phyloP scores from a whole-genome alignment of 768 basidiomycete genomes.

The Pisolithus albus region DNA sequence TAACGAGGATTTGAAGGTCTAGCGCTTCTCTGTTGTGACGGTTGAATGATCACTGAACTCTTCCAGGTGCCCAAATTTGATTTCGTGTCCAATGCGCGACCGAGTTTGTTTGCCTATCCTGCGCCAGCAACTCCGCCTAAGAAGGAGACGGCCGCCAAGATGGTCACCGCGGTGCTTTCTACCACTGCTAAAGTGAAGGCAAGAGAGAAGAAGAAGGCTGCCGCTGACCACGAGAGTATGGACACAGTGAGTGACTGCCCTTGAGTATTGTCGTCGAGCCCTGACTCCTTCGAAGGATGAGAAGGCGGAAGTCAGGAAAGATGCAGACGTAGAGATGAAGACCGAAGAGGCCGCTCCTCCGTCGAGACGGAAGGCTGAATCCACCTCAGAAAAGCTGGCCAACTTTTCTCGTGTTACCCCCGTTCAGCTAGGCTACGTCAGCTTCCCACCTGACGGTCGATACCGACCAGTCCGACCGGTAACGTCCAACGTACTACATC shows the following conservation, averaged over 20 bases:
- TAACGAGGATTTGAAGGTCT: conserved; percentile 76
- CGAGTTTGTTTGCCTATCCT: conserved; percentile 91
- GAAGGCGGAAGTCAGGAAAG: conserved; percentile 46
- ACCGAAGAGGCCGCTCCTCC: conserved; percentile 52
- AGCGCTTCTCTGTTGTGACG: conserved; percentile 9
- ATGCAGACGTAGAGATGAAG: conserved; percentile 76
- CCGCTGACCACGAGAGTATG: conserved; percentile 73
- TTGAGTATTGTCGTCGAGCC: neutral
- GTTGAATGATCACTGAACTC: neutral
- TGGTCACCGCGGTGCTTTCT: conserved; percentile 90
- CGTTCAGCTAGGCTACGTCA: conserved; percentile 76
- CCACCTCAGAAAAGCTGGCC: conserved; percentile 62
- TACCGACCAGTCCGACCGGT: conserved; percentile 89
- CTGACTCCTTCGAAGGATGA: conserved; percentile 41
- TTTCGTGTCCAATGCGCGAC: conserved; percentile 82
- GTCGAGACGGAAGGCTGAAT: conserved; percentile 63
- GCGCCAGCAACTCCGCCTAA: conserved; percentile 79
- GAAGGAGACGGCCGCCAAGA: conserved; percentile 87
- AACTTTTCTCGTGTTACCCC: conserved; percentile 95
- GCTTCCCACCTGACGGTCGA: conserved; percentile 70
- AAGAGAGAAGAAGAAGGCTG: conserved; percentile 87
- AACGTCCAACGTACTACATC: conserved; percentile 34
- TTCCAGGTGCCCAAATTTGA: conserved; percentile 92
- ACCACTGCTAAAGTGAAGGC: conserved; percentile 98
- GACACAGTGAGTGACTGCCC: conserved; percentile 54